Conservation (phyloP, 2,329 filamentous ascomycete genomes). For the Paraconiothyrium brasiliense region DNA sequence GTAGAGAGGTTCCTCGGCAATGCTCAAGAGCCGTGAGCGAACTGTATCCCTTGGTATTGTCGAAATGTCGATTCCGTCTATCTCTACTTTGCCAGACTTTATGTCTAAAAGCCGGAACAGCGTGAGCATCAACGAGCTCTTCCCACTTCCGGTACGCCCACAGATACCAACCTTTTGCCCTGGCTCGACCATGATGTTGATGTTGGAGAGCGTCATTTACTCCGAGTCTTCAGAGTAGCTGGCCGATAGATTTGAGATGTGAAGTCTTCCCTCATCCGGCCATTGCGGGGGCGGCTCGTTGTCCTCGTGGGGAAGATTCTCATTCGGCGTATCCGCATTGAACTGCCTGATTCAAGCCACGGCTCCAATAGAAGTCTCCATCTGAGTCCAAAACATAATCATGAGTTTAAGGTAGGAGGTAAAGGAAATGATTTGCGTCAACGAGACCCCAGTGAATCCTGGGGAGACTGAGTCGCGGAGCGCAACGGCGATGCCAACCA, state of each 20-base stretch:
- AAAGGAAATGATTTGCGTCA: constrained; percentile 61
- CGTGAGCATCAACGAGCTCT: constrained; percentile 38
- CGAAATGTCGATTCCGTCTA: constrained; percentile 59
- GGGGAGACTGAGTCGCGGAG: constrained; percentile 38
- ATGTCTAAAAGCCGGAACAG: constrained; percentile 33
- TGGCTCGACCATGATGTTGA: constrained; percentile 49
- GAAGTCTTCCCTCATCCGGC: constrained; percentile 7
- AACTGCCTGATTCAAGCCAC: constrained; percentile 63
- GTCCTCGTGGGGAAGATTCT: constrained; percentile 31
- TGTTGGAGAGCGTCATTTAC: neutral
- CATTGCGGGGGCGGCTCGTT: constrained; percentile 29
- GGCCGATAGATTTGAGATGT: constrained; percentile 9
- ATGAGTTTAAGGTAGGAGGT: constrained; percentile 57
- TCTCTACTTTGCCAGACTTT: constrained; percentile 47
- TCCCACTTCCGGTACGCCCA: constrained; percentile 60
- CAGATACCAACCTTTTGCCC: constrained; percentile 59
- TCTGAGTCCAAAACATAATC: constrained; percentile 59
- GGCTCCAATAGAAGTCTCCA: constrained; percentile 65
- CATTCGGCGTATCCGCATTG: constrained; percentile 50
- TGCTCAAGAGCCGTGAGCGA: constrained; percentile 51
- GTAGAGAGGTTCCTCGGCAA: constrained; percentile 63
- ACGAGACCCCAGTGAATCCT: constrained; percentile 57
- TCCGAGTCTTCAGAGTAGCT: neutral
- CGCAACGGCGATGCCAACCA: constrained; percentile 39
- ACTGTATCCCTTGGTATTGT: constrained; percentile 50